Evolutionary conservation across 2,329 filamentous ascomycete genomes (phyloP), one percentile per base, ranked within the genome.

Genomic region (Keithomyces neogunnii): DNA sequence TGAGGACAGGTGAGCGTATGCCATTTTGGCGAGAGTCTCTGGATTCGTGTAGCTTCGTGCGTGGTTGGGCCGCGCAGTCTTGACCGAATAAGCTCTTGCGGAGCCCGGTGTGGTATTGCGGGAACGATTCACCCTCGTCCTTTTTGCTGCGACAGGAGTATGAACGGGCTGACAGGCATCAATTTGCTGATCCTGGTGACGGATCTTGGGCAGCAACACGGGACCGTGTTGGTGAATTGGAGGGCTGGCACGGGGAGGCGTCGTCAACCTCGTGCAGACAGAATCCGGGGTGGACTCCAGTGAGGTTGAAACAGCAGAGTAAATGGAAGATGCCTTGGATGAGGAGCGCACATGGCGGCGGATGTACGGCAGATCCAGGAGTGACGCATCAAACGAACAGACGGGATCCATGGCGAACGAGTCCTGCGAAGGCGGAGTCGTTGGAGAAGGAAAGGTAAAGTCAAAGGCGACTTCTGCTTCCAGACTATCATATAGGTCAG

Each of bases 121-220:
- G 9, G 31, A 31, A 45, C 45, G 40, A 30, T 28, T 42, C 3
- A 19, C 28, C 29, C 47, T 53, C 13, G 44, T 53, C 26, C 33
- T 26, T 19, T 19, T 19, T 19, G 19, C 19, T 3, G 50, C n/a
- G n/a, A 42, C n/a, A 13, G 50, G 30, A 35, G 52, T 30, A 36
- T 53, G 36, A 50, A 52, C 49, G 42, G 62, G 57, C 55, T 61
- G 59, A 53, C 46, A 44, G 36, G 57, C 57, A 57, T 84, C 81
- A 55, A 89, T 80, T 55, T 85, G 77, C 69, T 92, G 86, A 70
- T 95, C 89, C 70, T 93, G 89, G 40, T 81, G 81, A 55, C 89
- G 81, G 71, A 95, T 91, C 77, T 90, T 93, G 63, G 89, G 89
- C 33, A 95, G 76, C 53, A 95, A 74, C 47, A 89, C 74, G 48